Conservation (phyloP, 1,139 yeast species). For the Oligophagozyma castellii region DNA sequence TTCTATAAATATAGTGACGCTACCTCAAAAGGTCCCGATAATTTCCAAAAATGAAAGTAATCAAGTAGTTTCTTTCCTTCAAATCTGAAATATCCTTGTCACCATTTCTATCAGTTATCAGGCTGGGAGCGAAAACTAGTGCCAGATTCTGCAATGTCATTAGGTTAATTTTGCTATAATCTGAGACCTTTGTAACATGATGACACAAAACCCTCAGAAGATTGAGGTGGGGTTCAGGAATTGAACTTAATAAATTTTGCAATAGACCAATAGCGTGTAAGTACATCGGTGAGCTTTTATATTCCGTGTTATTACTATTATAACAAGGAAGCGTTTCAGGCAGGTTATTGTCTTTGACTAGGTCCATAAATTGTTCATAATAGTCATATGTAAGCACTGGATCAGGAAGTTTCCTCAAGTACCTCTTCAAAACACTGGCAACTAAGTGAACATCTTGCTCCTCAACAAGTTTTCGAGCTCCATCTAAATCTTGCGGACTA, state of each 20-base stretch:
- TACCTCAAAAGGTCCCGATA: constrained; percentile 11
- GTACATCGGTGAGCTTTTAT: constrained; percentile 5
- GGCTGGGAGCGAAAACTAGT: constrained; percentile 91
- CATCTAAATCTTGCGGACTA: background rate
- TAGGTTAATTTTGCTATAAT: constrained; percentile 38
- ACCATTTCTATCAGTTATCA: constrained; percentile 69
- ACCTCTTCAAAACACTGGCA: constrained; percentile 76
- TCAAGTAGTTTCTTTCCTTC: constrained; percentile 66
- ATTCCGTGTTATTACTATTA: constrained; percentile 1
- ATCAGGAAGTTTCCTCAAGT: constrained; percentile 69
- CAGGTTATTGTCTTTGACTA: constrained; percentile 28
- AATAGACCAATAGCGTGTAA: constrained; percentile 22
- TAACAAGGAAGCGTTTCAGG: constrained; percentile 7
- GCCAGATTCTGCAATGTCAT: constrained; percentile 79
- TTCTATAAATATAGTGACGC: constrained; percentile 7
- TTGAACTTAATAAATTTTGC: constrained; percentile 25
- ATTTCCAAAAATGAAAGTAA: constrained; percentile 60
- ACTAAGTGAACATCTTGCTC: constrained; percentile 74
- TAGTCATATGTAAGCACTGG: constrained; percentile 64
- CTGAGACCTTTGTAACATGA: constrained; percentile 50
- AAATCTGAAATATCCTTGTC: constrained; percentile 79
- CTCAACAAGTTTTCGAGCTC: background rate
- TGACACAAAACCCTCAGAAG: constrained; percentile 42
- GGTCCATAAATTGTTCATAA: constrained; percentile 52
- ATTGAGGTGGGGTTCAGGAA: constrained; percentile 59